Percentiles rank a stretch among this genome's conserved stretches.
Conservation (phyloP, 129 eudicot species). For the Glebionis coronaria region DNA sequence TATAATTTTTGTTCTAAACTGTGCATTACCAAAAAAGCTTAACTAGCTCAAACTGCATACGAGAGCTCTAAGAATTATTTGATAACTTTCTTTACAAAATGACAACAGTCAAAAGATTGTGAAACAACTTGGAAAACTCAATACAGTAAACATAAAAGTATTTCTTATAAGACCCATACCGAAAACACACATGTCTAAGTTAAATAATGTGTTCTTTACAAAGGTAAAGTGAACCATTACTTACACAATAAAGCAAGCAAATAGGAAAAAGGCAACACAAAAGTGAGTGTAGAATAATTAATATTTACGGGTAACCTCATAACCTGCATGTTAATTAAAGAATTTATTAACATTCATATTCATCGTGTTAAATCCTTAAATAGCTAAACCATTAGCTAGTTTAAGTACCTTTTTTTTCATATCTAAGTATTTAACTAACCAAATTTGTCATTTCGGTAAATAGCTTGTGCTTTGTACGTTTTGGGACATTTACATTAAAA, state of each 20-base stretch:
- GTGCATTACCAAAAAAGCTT: not conserved
- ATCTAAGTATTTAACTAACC: not conserved
- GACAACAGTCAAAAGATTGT: not conserved
- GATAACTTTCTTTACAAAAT: constrained; percentile 1
- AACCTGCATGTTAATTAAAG: not conserved
- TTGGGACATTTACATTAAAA: no score
- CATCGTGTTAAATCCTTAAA: no score
- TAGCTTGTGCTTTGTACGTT: not conserved
- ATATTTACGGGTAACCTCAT: not conserved
- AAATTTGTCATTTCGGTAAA: no score
- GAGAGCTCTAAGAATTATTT: no score
- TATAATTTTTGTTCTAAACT: no score
- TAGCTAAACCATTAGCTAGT: not conserved
- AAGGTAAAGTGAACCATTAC: not conserved
- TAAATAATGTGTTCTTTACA: not conserved
- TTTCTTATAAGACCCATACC: constrained; percentile 1
- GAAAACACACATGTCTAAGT: constrained; percentile 11
- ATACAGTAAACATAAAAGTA: constrained; percentile 8
- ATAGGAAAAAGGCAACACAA: not conserved
- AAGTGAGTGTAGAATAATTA: not conserved
- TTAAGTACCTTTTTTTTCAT: not conserved
- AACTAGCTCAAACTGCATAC: constrained; percentile 1
- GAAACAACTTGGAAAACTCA: not conserved
- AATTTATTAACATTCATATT: not conserved
- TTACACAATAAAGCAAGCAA: constrained; percentile 14